These are phyloP conservation scores for Hymenoscyphus infarciens DNA, from an alignment of 2,329 filamentous ascomycete species.

Conservation along the genomic window DNA sequence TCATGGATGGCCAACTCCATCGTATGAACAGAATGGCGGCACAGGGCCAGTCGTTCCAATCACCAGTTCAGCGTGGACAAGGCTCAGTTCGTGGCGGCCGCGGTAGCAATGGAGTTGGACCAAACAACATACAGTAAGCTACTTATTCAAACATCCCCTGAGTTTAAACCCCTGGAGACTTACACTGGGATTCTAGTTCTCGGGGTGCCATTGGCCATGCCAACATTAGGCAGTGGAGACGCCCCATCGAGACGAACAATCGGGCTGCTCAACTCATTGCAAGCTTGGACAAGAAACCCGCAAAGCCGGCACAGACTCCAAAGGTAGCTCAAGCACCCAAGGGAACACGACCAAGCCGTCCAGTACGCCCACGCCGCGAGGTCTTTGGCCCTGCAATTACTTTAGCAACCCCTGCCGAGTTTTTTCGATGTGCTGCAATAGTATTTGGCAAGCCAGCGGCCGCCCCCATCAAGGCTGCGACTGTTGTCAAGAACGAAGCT, in stretches of 20 bases:
- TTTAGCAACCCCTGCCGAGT: too few species aligned
- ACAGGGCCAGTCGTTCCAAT: too few species aligned
- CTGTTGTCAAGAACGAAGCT: too few species aligned
- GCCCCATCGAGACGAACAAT: neutral
- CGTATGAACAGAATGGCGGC: constrained; percentile 22
- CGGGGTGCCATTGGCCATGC: neutral
- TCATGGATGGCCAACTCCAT: constrained; percentile 31
- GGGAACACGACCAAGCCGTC: too few species aligned
- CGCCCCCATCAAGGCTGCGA: too few species aligned
- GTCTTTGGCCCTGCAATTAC: too few species aligned
- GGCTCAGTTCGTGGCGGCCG: neutral
- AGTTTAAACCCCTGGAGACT: neutral
- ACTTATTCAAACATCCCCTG: neutral
- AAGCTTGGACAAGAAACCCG: neutral
- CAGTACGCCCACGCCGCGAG: too few species aligned
- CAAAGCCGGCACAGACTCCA: too few species aligned
- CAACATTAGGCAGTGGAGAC: neutral
- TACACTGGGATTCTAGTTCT: neutral
- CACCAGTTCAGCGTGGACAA: neutral
- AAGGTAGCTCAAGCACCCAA: too few species aligned
- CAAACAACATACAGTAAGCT: neutral
- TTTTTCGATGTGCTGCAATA: too few species aligned
- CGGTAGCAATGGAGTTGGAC: constrained; percentile 10
- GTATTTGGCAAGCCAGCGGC: too few species aligned
- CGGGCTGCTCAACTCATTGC: neutral